Base-by-base conservation (phyloP, 768 basidiomycete species). In the Pulveroboletus sp. region DNA sequence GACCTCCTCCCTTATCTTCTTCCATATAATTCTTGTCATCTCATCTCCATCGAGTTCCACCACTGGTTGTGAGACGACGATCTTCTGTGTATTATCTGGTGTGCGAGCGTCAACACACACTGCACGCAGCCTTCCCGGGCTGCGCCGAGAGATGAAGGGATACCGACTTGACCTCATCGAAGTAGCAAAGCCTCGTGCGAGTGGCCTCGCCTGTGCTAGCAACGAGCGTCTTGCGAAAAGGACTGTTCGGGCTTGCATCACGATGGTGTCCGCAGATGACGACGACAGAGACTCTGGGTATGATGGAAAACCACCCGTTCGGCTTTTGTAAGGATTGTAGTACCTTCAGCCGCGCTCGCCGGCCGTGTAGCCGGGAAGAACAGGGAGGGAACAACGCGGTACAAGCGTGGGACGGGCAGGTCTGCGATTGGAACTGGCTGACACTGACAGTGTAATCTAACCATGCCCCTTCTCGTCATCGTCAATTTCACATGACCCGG, bases 11-110 rank as follows among this genome's bases (percentile, higher is more conserved):
- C 90, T 78, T 63, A 94, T 93, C 77, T 93, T 93, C 81, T 93
- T 93, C 93, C 91, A 97, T 68, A 98, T 99, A 63, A 99, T 96
- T 58, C 95, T 78, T 29, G 95, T 99, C 95, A 98, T 98, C 73
- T 99, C 95, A 71, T 96, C 94, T 40, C 93, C 93, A 68, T 97
- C 93, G 45, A 97, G 81, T 73, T 96, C 93, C 41, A 96, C 93
- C 39, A 96, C 81, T 6, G 93, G 93, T 63, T 93, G 93, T 63
- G 79, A 73, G 43, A 93, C 93, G 24, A 76, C 78, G 62, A 96
- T 94, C 67, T 86, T 89, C 22, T 59, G 47, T 14, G 52, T 43
- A 40, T 62, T 62, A 50, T 63, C 69, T 68, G 22, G 37, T 24
- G 24, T 23, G 43, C 9, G 14, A 11, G 22, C 12, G 41, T 57